Conservation (phyloP, 176 grass and related monocot genomes). For the Eleusine coracana region DNA sequence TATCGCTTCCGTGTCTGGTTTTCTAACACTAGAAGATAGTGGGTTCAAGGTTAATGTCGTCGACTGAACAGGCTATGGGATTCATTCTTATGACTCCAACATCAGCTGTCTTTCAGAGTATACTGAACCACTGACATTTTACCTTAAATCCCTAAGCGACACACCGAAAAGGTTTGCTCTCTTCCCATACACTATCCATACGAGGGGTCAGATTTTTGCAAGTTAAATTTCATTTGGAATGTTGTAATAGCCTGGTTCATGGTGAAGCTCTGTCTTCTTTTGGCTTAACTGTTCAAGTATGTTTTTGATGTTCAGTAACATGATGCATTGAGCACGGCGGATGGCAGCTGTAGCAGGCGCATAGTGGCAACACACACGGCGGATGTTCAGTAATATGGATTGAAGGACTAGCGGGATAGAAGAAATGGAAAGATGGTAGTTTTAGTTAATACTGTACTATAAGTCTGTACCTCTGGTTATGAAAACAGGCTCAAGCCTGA, state of each 20-base stretch:
- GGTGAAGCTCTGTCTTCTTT: not conserved
- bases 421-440: too few relatives aligned
- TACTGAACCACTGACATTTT: conserved; percentile 70
- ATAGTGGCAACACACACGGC: too few relatives aligned
- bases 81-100: conserved; percentile 80
- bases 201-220: not conserved
- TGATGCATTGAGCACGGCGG: too few relatives aligned
- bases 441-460: too few relatives aligned
- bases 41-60: conserved; percentile 93
- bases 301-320: not conserved
- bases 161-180: conserved; percentile 72
- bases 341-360: too few relatives aligned
- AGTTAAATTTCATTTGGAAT: conserved; percentile 31
- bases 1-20: too few relatives aligned
- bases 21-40: conserved; percentile 88
- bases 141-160: conserved; percentile 72
- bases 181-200: conserved; percentile 23
- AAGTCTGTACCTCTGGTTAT: too few relatives aligned
- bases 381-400: too few relatives aligned
- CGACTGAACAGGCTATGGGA: conserved; percentile 84
- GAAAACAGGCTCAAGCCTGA: too few relatives aligned
- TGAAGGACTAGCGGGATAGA: too few relatives aligned
- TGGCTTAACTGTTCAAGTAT: not conserved
- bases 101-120: conserved; percentile 80
- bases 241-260: not conserved